Base-by-base conservation (phyloP, 805 yeast species). In the Candida dajiaensis region DNA sequence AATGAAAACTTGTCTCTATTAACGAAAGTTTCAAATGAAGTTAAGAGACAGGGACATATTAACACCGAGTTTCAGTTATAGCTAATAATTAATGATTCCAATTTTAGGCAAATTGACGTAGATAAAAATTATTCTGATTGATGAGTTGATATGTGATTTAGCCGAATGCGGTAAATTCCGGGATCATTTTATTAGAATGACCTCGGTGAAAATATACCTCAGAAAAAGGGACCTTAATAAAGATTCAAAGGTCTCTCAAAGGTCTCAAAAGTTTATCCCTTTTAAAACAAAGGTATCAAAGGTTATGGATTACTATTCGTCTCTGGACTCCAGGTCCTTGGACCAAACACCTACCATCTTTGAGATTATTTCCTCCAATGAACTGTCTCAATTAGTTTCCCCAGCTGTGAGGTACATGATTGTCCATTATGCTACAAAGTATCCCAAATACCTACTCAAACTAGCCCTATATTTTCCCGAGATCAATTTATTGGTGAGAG, bases 301-400 rank as follows among this genome's bases (percentile, higher is more conserved):
- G 28, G 6, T 35, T 13, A 85, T 86, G 95, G 92, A 85, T 63
- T 86, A 83, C 68, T 86, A 83, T 62, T 80, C 90, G 2, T 78
- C 89, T 1, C 69, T 88, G 41, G 89, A 86, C 64, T 87, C 95
- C 3, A 72, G 89, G 26, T 78, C 83, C 41, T 67, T 89, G 52
- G 90, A 86, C 56, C 72, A 83, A 44, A 74, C 82, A 2, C 98
- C 98, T 1, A 89, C 97, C 0, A 69, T 92, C 2, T 92, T 90
- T 64, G 99, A 92, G 69, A 75, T 92, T 42, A 70, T 89, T 12
- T 88, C 97, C 0, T 78, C 96, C 0, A 74, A 77, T 49, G 96
- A 92, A 66, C 73, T 92, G 22, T 88, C 87, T 49, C 70, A 76
- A 2, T 71, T 92, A 47, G 68, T 92, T 29, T 81, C 95, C 0